Percentiles rank a stretch among this genome's conserved stretches.
These are phyloP conservation scores for Garcia nutans DNA, from an alignment of 345 rosid species.

Conservation along the genomic window DNA sequence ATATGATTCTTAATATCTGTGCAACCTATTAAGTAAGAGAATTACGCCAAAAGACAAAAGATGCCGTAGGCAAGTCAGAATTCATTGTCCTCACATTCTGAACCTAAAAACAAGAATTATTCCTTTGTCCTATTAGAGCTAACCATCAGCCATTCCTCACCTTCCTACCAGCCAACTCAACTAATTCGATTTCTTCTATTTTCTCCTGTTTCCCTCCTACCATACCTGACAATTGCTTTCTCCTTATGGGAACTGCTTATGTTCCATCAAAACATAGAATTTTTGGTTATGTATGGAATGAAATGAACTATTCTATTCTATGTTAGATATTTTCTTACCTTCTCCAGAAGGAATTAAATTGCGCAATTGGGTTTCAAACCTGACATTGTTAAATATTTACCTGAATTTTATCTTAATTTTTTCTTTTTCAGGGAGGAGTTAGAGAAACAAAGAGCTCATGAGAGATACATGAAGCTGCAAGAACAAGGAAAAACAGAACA, in stretches of 20 bases:
- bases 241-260: not conserved
- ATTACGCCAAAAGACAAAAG: too few relatives aligned
- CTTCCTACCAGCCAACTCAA: too few relatives aligned
- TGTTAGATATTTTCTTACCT: not conserved
- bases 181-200: too few relatives aligned
- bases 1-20: too few relatives aligned
- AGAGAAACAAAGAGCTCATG: conserved; percentile 94
- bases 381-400: not conserved
- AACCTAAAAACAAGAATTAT: too few relatives aligned
- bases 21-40: too few relatives aligned
- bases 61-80: too few relatives aligned
- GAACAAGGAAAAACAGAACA: conserved; percentile 99
- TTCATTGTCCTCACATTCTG: too few relatives aligned
- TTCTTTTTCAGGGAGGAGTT: conserved; percentile 69
- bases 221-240: too few relatives aligned
- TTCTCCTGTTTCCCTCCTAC: too few relatives aligned
- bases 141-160: too few relatives aligned
- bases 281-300: not conserved
- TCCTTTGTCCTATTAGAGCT: too few relatives aligned
- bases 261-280: not conserved
- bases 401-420: not conserved
- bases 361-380: not conserved
- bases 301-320: not conserved
- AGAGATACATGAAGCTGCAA: conserved; percentile 95
- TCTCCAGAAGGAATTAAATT: not conserved